Evolutionary conservation across 495 filamentous ascomycete genomes (phyloP).

Genomic region (Aeminium ludgeri): DNA sequence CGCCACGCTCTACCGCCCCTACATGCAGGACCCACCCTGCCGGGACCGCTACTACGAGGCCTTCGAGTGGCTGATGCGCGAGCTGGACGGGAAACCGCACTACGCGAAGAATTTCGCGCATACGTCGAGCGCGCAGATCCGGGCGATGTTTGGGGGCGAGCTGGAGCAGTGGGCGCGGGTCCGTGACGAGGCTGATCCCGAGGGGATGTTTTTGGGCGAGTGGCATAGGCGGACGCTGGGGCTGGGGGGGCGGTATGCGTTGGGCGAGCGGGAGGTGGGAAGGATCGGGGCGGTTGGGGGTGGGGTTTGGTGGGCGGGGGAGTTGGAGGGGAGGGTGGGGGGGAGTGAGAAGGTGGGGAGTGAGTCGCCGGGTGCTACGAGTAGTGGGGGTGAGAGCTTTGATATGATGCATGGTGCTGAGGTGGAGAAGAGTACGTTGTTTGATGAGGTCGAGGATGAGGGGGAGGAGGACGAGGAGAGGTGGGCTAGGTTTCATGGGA

Average conservation of each 20-base stretch:
- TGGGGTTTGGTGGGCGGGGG: slow-evolving; percentile 40
- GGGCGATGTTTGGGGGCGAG: slow-evolving; percentile 36
- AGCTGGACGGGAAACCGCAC: slow-evolving; percentile 77
- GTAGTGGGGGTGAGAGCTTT: slow-evolving; percentile 43
- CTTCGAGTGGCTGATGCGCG: slow-evolving; percentile 91
- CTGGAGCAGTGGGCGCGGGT: slow-evolving; percentile 51
- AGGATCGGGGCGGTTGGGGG: slow-evolving; percentile 27
- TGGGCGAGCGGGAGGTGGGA: slow-evolving; percentile 31
- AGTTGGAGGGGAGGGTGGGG: slow-evolving; percentile 16
- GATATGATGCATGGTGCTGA: slow-evolving; percentile 35
- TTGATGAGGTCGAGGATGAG: slow-evolving; percentile 1
- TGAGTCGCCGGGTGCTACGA: slow-evolving; percentile 2
- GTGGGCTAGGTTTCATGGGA: slow-evolving; percentile 1
- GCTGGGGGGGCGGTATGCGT: slow-evolving; percentile 18
- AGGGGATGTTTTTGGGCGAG: slow-evolving; percentile 80
- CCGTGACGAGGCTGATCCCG: slow-evolving; percentile 58
- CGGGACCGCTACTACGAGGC: slow-evolving; percentile 70
- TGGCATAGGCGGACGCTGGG: slow-evolving; percentile 72
- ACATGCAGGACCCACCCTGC: slow-evolving; percentile 64
- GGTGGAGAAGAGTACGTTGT: slow-evolving; percentile 19
- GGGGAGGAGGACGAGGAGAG: slow-evolving; percentile 6
- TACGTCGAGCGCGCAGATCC: slow-evolving; percentile 38
- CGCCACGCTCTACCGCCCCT: slow-evolving; percentile 86
- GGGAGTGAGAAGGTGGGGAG: not conserved
- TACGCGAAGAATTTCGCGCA: slow-evolving; percentile 92